Conservation (phyloP, 257 asterid species). For the Euphrasia confusa region DNA sequence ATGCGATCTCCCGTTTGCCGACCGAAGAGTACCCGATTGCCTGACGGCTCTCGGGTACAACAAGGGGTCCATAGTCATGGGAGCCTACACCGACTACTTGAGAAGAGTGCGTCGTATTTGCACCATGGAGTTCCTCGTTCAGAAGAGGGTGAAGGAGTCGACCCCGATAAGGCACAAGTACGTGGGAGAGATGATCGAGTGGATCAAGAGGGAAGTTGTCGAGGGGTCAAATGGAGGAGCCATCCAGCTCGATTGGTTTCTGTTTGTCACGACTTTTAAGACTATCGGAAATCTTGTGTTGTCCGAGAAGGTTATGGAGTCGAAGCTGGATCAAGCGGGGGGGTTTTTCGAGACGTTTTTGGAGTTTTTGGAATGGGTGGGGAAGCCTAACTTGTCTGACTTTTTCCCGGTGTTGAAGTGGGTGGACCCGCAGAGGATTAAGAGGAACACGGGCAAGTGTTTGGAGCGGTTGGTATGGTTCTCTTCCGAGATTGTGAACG, state of each 20-base stretch:
- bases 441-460: constrained; percentile 15
- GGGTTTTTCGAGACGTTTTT: constrained; percentile 2
- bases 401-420: constrained; percentile 39
- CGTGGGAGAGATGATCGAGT: constrained; percentile 13
- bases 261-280: constrained; percentile 46
- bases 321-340: constrained; percentile 36
- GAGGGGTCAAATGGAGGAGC: neutral
- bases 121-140: constrained; percentile 25
- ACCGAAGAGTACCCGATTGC: constrained; percentile 16
- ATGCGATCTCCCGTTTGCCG: constrained; percentile 26
- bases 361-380: constrained; percentile 27
- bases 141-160: constrained; percentile 37
- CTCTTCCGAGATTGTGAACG: constrained; percentile 37
- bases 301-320: constrained; percentile 43
- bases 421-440: constrained; percentile 47
- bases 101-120: constrained; percentile 23
- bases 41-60: constrained; percentile 23
- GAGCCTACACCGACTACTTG: constrained; percentile 30
- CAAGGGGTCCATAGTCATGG: constrained; percentile 25
- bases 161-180: constrained; percentile 19
- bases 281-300: constrained; percentile 50
- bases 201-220: constrained; percentile 30
- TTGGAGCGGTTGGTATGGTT: constrained; percentile 16
- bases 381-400: constrained; percentile 43
- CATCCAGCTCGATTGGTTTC: constrained; percentile 30